Evolutionary conservation across 495 filamentous ascomycete species (phyloP).

Genomic region (Hyphodiscus hymeniophilus): DNA sequence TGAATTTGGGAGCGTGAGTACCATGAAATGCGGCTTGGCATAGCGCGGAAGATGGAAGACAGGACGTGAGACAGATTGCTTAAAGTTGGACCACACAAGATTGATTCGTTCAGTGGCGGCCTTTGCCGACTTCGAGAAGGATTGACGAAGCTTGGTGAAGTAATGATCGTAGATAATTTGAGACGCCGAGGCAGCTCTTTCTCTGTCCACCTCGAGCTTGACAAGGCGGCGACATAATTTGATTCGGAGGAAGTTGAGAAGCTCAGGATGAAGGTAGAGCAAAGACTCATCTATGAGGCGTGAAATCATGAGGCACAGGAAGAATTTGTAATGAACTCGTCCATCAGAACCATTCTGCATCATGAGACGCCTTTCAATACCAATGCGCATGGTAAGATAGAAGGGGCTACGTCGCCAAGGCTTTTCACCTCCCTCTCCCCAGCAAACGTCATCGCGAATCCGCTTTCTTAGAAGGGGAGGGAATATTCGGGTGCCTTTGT

Average conservation of each 20-base stretch:
- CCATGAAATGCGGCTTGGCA: constrained; percentile 24
- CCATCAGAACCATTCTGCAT: constrained; percentile 37
- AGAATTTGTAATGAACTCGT: constrained; percentile 48
- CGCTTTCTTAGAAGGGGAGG: constrained; percentile 32
- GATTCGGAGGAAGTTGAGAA: constrained; percentile 22
- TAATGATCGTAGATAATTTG: constrained; percentile 12
- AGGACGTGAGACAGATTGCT: constrained; percentile 26
- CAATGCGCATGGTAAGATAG: constrained; percentile 54
- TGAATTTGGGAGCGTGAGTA: constrained; percentile 39
- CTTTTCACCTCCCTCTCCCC: constrained; percentile 20
- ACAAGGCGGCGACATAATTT: constrained; percentile 55
- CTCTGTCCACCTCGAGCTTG: constrained; percentile 43
- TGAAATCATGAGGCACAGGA: constrained; percentile 38
- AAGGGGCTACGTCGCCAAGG: constrained; percentile 30
- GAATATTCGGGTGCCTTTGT: constrained; percentile 24
- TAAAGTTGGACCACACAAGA: constrained; percentile 26
- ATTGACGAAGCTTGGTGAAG: constrained; percentile 11
- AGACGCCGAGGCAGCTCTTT: not conserved
- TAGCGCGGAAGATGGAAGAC: constrained; percentile 27
- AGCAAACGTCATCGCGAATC: constrained; percentile 39
- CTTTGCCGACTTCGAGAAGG: constrained; percentile 21
- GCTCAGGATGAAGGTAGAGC: constrained; percentile 24
- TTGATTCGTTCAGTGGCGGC: constrained; percentile 19
- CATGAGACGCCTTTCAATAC: constrained; percentile 38
- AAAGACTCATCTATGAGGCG: constrained; percentile 32